These are phyloP conservation scores for Phyllosticta ampelicida DNA, from an alignment of 2,329 filamentous ascomycete species.

Conservation along the genomic window DNA sequence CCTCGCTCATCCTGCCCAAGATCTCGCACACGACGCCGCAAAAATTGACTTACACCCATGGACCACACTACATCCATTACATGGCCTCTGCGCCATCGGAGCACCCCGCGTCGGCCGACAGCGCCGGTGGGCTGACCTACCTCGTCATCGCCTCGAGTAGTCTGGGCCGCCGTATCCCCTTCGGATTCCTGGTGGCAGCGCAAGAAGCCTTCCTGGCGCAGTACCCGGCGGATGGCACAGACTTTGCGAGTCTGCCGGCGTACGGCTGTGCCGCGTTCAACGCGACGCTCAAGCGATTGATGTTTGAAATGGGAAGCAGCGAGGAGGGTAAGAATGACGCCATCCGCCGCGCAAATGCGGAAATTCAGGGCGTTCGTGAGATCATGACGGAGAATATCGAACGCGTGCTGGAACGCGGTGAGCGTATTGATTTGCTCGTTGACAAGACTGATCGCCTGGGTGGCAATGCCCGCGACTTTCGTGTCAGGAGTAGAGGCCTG, in stretches of 20 bases:
- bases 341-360: conserved; percentile 68
- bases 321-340: conserved; percentile 68
- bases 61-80: conserved; percentile 89
- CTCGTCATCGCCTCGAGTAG: conserved; percentile 75
- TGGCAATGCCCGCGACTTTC: conserved; percentile 79
- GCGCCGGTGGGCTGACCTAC: conserved; percentile 77
- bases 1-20: conserved; percentile 89
- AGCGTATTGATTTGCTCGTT: conserved; percentile 85
- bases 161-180: conserved; percentile 79
- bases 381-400: conserved; percentile 98
- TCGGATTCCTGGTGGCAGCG: conserved; percentile 83
- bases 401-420: conserved; percentile 71
- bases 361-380: conserved; percentile 84
- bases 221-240: conserved; percentile 54
- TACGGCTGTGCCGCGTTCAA: conserved; percentile 92
- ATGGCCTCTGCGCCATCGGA: conserved; percentile 71
- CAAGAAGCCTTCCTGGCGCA: conserved; percentile 73
- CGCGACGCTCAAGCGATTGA: conserved; percentile 59
- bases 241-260: conserved; percentile 69
- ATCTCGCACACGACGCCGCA: conserved; percentile 71
- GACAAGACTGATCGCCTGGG: conserved; percentile 94
- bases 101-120: conserved; percentile 41
- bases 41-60: conserved; percentile 91
- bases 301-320: conserved; percentile 76
- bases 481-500: conserved; percentile 73